These are phyloP conservation scores for Coniosporium tulheliwenetii DNA, from an alignment of 2,329 filamentous ascomycete species.

Conservation along the genomic window DNA sequence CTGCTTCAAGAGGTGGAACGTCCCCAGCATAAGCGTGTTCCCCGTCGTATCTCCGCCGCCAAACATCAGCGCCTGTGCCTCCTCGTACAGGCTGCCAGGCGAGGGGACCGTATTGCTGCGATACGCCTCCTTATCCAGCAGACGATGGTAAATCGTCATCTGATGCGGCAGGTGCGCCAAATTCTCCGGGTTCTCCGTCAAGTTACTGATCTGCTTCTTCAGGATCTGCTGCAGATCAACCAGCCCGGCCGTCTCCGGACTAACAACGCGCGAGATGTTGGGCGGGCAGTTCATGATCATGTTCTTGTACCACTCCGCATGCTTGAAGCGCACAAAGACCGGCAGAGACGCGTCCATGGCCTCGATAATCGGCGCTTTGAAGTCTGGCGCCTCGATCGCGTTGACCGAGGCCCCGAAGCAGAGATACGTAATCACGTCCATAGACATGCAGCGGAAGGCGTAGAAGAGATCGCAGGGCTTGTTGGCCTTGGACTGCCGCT, in stretches of 20 bases:
- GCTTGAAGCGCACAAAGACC: constrained; percentile 22
- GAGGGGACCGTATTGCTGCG: constrained; percentile 16
- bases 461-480: constrained; percentile 15
- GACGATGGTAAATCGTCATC: constrained; percentile 21
- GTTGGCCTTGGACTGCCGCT: constrained; percentile 8
- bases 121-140: constrained; percentile 17
- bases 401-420: constrained; percentile 15
- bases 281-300: constrained; percentile 22
- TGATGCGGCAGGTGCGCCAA: constrained; percentile 17
- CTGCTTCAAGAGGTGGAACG: constrained; percentile 14
- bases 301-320: constrained; percentile 20
- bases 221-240: constrained; percentile 22
- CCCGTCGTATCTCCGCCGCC: constrained; percentile 19
- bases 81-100: constrained; percentile 23
- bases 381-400: constrained; percentile 21
- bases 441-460: constrained; percentile 11
- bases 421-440: constrained; percentile 17
- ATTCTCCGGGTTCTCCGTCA: constrained; percentile 14
- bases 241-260: constrained; percentile 20
- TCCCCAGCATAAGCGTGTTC: constrained; percentile 16
- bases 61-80: constrained; percentile 30
- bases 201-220: constrained; percentile 14
- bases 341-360: constrained; percentile 22
- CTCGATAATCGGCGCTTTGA: constrained; percentile 24
- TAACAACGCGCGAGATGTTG: constrained; percentile 18